Evolutionary conservation across 495 filamentous ascomycete genomes (phyloP), one percentile per base, ranked within the genome.

Genomic region (Tuber brumale): DNA sequence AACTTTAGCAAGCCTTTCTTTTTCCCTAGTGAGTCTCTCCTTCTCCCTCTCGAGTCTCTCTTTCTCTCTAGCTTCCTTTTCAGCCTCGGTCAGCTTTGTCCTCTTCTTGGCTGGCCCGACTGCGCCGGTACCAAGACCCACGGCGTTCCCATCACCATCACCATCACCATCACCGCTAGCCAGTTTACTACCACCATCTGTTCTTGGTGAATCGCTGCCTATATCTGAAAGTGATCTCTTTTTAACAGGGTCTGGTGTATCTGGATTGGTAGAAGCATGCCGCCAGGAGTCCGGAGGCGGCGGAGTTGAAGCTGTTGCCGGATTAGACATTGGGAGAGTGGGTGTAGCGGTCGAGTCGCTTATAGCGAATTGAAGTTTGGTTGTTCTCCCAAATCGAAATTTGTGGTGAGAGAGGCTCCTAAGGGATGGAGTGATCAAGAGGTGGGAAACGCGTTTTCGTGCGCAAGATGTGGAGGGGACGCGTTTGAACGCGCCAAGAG

Each of bases 11-110:
- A 84, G 86, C 74, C 86, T 89, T 72, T 90, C 87, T 75, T 85
- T 83, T 75, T 84, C 83, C 79, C 87, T 88, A 1, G 84, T 85
- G 16, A 81, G 79, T 70, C 85, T 85, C 72, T 86, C 87, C 72
- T 83, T 84, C 73, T 85, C 83, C 72, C 83, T 84, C 66, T 82
- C 82, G 61, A 85, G 86, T 8, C 85, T 83, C 41, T 84, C 84
- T 69, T 85, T 86, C 44, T 84, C 85, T 45, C 82, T 85, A 77
- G 85, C 86, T 76, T 90, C 88, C 61, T 88, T 88, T 51, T 87
- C 86, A 31, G 85, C 86, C 48, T 86, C 83, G 0, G 86, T 87
- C 66, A 89, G 83, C 83, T 89, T 90, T 73, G 85, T 85, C 77
- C 86, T 88, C 78, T 89, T 91, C 73, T 76, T 80, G 70, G 78